These are phyloP conservation scores for Cercospora beticola DNA, from an alignment of 2,329 filamentous ascomycete species.

Conservation along the genomic window DNA sequence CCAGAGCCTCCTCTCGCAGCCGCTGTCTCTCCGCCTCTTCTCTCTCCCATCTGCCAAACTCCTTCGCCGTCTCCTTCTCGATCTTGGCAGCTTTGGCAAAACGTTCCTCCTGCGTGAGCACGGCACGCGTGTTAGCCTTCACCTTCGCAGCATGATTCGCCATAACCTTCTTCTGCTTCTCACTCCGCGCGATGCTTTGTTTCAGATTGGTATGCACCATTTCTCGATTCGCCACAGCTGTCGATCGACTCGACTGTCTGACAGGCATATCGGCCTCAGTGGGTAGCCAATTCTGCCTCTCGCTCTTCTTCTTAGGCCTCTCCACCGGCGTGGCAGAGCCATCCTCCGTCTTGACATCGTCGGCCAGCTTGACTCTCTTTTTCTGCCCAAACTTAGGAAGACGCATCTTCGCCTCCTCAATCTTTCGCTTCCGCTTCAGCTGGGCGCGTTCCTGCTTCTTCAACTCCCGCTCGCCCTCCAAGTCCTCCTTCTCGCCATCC, in stretches of 20 bases:
- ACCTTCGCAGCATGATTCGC: slow-evolving; percentile 57
- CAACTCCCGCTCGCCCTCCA: slow-evolving; percentile 85
- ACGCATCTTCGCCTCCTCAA: slow-evolving; percentile 69
- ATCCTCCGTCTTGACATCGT: slow-evolving; percentile 39
- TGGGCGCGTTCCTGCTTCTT: slow-evolving; percentile 72
- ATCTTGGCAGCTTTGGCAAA: slow-evolving; percentile 51
- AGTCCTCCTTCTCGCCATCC: slow-evolving; percentile 59
- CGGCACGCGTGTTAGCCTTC: slow-evolving; percentile 73
- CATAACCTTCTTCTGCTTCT: slow-evolving; percentile 68
- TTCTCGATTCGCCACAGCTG: slow-evolving; percentile 62
- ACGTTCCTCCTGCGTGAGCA: slow-evolving; percentile 83
- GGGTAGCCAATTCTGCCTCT: slow-evolving; percentile 69
- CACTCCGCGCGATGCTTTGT: slow-evolving; percentile 60
- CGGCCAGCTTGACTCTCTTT: slow-evolving; percentile 57
- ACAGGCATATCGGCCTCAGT: slow-evolving; percentile 61
- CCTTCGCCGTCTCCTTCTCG: slow-evolving; percentile 77
- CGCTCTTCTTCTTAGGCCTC: slow-evolving; percentile 65
- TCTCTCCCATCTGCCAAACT: slow-evolving; percentile 89
- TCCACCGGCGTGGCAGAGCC: slow-evolving; percentile 16
- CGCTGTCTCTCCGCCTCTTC: slow-evolving; percentile 86
- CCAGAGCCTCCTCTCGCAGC: slow-evolving; percentile 76
- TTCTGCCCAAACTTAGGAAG: slow-evolving; percentile 62
- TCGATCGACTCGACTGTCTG: slow-evolving; percentile 61
- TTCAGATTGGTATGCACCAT: slow-evolving; percentile 67
- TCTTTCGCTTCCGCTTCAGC: slow-evolving; percentile 76